Conservation (phyloP, 2,329 filamentous ascomycete genomes). For the Aspergillus thermomutatus region DNA sequence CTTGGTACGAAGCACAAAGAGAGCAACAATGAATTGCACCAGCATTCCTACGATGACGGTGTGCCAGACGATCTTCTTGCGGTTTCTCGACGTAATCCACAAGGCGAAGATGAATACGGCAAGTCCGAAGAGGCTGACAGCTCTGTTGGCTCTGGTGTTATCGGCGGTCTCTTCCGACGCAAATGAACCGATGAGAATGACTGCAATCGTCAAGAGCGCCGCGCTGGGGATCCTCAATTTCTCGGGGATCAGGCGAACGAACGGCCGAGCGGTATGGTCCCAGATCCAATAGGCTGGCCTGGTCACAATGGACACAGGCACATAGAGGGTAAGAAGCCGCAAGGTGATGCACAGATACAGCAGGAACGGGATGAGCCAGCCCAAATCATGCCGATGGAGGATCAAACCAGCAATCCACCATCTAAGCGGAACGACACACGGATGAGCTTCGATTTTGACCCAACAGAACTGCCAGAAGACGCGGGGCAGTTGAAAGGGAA, state of each 20-base stretch:
- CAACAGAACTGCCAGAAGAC: conserved; percentile 1
- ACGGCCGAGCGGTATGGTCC: conserved; percentile 59
- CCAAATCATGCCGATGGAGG: conserved; percentile 67
- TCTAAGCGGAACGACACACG: conserved; percentile 31
- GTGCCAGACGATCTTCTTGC: conserved; percentile 62
- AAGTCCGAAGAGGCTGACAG: conserved; percentile 76
- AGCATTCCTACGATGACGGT: conserved; percentile 87
- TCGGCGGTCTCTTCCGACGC: conserved; percentile 66
- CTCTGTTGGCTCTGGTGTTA: conserved; percentile 77
- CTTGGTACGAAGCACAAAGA: conserved; percentile 79
- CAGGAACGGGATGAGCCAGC: conserved; percentile 82
- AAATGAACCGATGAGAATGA: conserved; percentile 77
- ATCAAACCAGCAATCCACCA: conserved; percentile 78
- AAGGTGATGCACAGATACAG: conserved; percentile 72
- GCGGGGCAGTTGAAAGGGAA: conserved; percentile 8
- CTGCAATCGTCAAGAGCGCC: conserved; percentile 61
- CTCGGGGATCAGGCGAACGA: conserved; percentile 63
- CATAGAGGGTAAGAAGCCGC: conserved; percentile 69
- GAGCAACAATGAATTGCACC: conserved; percentile 78
- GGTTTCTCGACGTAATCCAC: conserved; percentile 68
- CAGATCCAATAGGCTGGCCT: conserved; percentile 66
- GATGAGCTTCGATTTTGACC: not conserved
- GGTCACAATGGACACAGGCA: conserved; percentile 65
- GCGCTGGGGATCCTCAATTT: conserved; percentile 62
- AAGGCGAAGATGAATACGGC: conserved; percentile 65